These are phyloP conservation scores for Ophiocordyceps camponoti-floridani DNA, from an alignment of 2,329 filamentous ascomycete species.

Conservation along the genomic window DNA sequence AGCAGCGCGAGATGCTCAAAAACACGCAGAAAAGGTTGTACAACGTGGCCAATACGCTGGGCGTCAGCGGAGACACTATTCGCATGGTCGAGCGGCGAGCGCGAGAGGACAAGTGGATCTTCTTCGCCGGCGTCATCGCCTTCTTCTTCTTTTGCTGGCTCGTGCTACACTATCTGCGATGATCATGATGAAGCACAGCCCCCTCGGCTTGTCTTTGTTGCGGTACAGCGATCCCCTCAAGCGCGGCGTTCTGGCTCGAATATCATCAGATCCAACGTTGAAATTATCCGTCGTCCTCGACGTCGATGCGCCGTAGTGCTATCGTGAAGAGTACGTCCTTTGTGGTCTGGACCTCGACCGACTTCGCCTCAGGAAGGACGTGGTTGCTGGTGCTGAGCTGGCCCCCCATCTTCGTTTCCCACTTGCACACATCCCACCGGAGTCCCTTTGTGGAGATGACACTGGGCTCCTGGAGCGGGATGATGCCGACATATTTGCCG, in stretches of 20 bases:
- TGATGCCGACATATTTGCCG: conserved; percentile 66
- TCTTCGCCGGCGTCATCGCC: conserved; percentile 66
- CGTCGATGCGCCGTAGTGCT: conserved; percentile 29
- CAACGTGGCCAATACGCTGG: conserved; percentile 82
- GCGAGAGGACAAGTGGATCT: conserved; percentile 96
- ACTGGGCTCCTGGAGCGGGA: conserved; percentile 66
- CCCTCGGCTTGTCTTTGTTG: not conserved
- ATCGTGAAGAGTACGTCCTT: conserved; percentile 59
- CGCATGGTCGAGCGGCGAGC: conserved; percentile 87
- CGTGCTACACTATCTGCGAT: conserved; percentile 65
- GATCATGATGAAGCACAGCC: not conserved
- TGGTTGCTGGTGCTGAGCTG: conserved; percentile 69
- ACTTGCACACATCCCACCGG: conserved; percentile 78
- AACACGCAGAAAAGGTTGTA: conserved; percentile 83
- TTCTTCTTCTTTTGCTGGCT: conserved; percentile 90
- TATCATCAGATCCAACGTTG: not conserved
- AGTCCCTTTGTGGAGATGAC: conserved; percentile 65
- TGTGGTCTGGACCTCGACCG: conserved; percentile 44
- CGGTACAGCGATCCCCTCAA: conserved; percentile 1
- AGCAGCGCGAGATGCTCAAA: conserved; percentile 90
- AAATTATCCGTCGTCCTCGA: conserved; percentile 14
- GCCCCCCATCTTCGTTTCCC: conserved; percentile 61
- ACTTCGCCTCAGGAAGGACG: conserved; percentile 36
- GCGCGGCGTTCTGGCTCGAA: conserved; percentile 3
- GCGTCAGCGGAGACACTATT: conserved; percentile 88